Conservation (phyloP, 129 eudicot genomes). For the Daucus carota region DH1_v3.0 NC_030381.2:3406501-3407000, state of each 20-base stretch:
- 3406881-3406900: too few species aligned
- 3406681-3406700: not conserved
- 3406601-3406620: slow-evolving; percentile 15
- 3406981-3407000: too few species aligned
- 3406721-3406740: not conserved
- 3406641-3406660: slow-evolving; percentile 10
- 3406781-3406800: too few species aligned
- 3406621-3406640: not conserved
- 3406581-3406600: not conserved
- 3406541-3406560: not conserved
- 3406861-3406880: too few species aligned
- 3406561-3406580: not conserved
- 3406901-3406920: too few species aligned
- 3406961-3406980: too few species aligned
- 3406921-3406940: too few species aligned
- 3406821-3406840: too few species aligned
- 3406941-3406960: too few species aligned
- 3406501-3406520: slow-evolving; percentile 10
- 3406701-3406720: slow-evolving; percentile 20
- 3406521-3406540: slow-evolving; percentile 2
- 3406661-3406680: not conserved
- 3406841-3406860: too few species aligned
- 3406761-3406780: not conserved
- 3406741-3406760: not conserved
- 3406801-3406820: too few species aligned